phyloP scores from a whole-genome alignment of 2,329 filamentous ascomycete species.

The Hawksworthiomyces lignivorus region DNA sequence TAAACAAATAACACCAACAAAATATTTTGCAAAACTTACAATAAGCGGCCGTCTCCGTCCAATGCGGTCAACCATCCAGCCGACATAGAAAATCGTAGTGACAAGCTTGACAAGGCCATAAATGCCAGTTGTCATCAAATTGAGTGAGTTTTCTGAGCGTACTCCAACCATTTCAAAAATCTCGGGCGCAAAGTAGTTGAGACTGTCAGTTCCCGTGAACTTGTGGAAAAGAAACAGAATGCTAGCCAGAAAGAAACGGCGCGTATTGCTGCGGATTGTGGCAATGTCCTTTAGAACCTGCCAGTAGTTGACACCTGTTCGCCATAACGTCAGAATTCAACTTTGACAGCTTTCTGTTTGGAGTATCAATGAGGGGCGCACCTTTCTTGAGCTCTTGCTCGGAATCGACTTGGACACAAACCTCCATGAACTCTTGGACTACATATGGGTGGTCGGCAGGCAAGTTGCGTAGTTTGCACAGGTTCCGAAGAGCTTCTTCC shows the following conservation, averaged over 20 bases:
- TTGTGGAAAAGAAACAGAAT: slow-evolving; percentile 30
- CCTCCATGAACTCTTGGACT: slow-evolving; percentile 29
- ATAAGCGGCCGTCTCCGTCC: slow-evolving; percentile 22
- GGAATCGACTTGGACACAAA: slow-evolving; percentile 26
- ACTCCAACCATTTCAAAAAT: slow-evolving; percentile 34
- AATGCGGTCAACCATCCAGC: slow-evolving; percentile 26
- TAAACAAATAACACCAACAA: neutral
- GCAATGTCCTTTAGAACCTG: slow-evolving; percentile 15
- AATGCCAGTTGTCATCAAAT: slow-evolving; percentile 29
- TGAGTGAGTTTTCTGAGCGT: slow-evolving; percentile 17
- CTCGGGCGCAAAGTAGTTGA: slow-evolving; percentile 33
- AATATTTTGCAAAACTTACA: slow-evolving; percentile 6
- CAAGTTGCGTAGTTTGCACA: slow-evolving; percentile 30
- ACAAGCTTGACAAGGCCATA: slow-evolving; percentile 21
- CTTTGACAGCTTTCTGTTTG: too few species aligned
- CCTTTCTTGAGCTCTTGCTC: slow-evolving; percentile 16
- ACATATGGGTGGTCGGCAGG: slow-evolving; percentile 30
- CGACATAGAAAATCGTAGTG: slow-evolving; percentile 18
- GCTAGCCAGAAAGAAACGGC: slow-evolving; percentile 20
- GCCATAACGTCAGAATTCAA: too few species aligned
- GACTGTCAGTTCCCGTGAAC: slow-evolving; percentile 30
- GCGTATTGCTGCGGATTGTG: slow-evolving; percentile 18
- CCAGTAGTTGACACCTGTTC: slow-evolving; percentile 1
- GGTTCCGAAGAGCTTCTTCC: slow-evolving; percentile 27
- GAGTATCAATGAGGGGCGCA: too few species aligned